Conservation (phyloP, 2,329 filamentous ascomycete genomes). For the Fusarium temperatum region DNA sequence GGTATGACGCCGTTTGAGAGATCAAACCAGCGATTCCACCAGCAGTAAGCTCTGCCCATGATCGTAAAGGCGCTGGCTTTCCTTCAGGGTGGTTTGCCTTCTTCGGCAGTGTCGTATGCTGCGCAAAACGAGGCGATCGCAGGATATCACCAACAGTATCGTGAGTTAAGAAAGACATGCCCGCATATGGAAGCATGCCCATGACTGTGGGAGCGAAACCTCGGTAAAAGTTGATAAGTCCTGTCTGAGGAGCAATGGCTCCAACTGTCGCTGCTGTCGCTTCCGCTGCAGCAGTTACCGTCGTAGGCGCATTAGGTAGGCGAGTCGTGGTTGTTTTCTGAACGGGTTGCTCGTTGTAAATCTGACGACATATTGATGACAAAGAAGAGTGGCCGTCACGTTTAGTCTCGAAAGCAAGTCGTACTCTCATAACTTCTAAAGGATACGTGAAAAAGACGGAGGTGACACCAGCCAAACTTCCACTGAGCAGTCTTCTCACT, state of each 20-base stretch:
- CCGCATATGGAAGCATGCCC: conserved; percentile 97
- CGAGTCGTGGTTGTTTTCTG: conserved; percentile 45
- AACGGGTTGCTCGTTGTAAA: conserved; percentile 79
- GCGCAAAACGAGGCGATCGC: conserved; percentile 71
- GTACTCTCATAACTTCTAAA: conserved; percentile 89
- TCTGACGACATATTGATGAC: conserved; percentile 80
- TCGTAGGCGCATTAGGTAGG: conserved; percentile 41
- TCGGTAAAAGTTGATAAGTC: conserved; percentile 91
- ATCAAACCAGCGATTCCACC: conserved; percentile 89
- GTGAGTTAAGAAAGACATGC: conserved; percentile 94
- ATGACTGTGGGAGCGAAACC: conserved; percentile 90
- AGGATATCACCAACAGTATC: conserved; percentile 89
- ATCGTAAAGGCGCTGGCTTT: conserved; percentile 77
- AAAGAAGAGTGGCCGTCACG: conserved; percentile 75
- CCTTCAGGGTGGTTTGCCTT: conserved; percentile 62
- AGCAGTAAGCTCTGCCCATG: conserved; percentile 85
- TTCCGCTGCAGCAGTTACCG: conserved; percentile 50
- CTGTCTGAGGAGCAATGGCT: conserved; percentile 66
- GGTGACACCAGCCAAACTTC: conserved; percentile 81
- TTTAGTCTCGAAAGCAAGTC: conserved; percentile 93
- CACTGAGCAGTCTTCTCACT: conserved; percentile 76
- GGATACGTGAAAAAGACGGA: conserved; percentile 98
- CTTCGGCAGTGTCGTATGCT: conserved; percentile 78
- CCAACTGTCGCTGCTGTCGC: conserved; percentile 54
- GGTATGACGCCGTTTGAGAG: conserved; percentile 92